These are phyloP conservation scores for Rhizopus delemar DNA, from an alignment of 371 early-diverging fungal species.

Conservation along the genomic window DNA sequence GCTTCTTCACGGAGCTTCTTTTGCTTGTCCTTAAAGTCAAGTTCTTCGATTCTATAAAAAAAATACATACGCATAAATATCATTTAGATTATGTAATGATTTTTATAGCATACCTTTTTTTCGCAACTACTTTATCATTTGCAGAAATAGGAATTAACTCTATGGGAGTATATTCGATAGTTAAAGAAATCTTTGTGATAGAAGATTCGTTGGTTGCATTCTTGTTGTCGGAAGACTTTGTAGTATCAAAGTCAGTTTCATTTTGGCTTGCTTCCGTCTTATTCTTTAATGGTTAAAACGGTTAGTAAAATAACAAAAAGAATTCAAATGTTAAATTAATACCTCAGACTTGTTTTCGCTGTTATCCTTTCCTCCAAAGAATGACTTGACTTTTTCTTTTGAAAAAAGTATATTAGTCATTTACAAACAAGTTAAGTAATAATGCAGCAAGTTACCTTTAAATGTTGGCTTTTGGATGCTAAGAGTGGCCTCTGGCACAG, in stretches of 20 bases:
- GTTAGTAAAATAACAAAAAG: background rate
- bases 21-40: slow-evolving; percentile 42
- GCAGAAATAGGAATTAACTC: slow-evolving; percentile 46
- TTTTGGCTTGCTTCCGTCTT: slow-evolving; percentile 14
- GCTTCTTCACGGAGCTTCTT: slow-evolving; percentile 82
- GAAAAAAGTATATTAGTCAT: background rate
- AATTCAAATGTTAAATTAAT: background rate
- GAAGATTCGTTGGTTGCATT: slow-evolving; percentile 21
- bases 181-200: slow-evolving; percentile 45
- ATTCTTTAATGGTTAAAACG: background rate
- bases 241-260: slow-evolving; percentile 15
- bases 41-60: slow-evolving; percentile 28
- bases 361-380: slow-evolving; percentile 68
- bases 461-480: slow-evolving; percentile 52
- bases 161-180: slow-evolving; percentile 43
- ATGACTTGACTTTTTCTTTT: slow-evolving; percentile 69
- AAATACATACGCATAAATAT: background rate
- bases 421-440: background rate
- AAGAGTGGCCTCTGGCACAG: slow-evolving; percentile 59
- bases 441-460: slow-evolving; percentile 25
- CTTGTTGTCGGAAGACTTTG: slow-evolving; percentile 23
- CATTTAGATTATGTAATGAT: background rate
- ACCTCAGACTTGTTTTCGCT: slow-evolving; percentile 24
- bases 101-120: slow-evolving; percentile 26
- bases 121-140: slow-evolving; percentile 39